Conservation (phyloP, 805 yeast genomes). For the Vanderwaltozyma yarrowii region DNA sequence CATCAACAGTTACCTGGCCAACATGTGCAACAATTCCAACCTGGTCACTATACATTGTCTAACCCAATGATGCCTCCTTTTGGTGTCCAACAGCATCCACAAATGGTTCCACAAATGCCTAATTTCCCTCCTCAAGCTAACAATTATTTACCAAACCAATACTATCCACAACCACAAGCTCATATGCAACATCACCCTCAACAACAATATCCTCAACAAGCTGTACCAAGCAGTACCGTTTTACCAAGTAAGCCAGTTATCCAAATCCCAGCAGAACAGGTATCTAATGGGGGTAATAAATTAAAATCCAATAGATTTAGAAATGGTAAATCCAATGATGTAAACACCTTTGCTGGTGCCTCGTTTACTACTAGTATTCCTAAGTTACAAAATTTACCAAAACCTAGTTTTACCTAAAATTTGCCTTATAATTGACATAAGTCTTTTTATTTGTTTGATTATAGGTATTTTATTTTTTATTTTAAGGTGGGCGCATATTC, state of each 20-base stretch:
- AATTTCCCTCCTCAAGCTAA: neutral
- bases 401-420: conserved; percentile 25
- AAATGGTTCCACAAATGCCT: neutral
- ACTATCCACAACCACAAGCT: neutral
- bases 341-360: conserved; percentile 26
- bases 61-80: neutral
- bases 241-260: neutral
- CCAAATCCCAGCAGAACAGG: neutral
- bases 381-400: conserved; percentile 24
- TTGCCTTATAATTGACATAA: too few relatives aligned
- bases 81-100: neutral
- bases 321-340: neutral
- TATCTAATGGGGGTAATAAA: neutral
- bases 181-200: neutral
- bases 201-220: neutral
- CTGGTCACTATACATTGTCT: too few relatives aligned
- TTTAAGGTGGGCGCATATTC: too few relatives aligned
- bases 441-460: too few relatives aligned
- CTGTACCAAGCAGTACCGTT: neutral
- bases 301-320: neutral
- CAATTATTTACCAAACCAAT: neutral
- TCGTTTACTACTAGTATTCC: conserved; percentile 28
- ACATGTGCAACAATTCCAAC: neutral
- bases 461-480: neutral
- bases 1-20: neutral